Evolutionary conservation across 2,329 filamentous ascomycete species (phyloP), one percentile per base, ranked within the genome.

Genomic region (Monilinia fructicola): DNA sequence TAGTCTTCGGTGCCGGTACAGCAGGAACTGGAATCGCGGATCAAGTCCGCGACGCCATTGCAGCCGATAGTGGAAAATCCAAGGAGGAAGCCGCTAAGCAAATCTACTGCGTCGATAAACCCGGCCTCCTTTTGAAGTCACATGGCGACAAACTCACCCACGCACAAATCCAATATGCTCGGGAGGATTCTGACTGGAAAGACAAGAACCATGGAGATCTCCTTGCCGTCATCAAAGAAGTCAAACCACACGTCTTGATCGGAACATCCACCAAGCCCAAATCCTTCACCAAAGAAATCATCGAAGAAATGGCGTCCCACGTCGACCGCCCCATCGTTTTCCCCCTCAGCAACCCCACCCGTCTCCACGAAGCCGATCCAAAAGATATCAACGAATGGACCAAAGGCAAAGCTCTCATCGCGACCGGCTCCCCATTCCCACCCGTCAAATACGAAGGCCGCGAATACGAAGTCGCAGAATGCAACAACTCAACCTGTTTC

Each of bases 11-110:
- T 1, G 84, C 91, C 0, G 93, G 92, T 0, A 91, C 90, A 2
- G 93, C 93, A 1, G 92, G 92, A 0, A 91, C 89, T 0, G 92
- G 92, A 2, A 96, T 96, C 65, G 92, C 92, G 2, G 92, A 96
- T 71, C 91, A 96, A 74, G 85, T 96, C 7, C 82, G 88, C 21
- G 91, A 94, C 72, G 90, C 92, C 0, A 93, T 96, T 65, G 87
- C 87, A 0, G 81, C 89, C 0, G 87, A 93, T 72, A 84, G 84
- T 2, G 79, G 81, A 1, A 89, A 90, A 67, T 84, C 82, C 44
- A 90, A 87, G 68, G 84, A 89, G n/a, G 90, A 93, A n/a, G 91
- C 91, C 0, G 81, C 85, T 1, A 86, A 87, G 74, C 90, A 94
- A 53, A 54, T 48, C 54, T 91, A 89, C 89, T 84, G 92, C 71